These are phyloP conservation scores for Penicillium chermesinum DNA, from an alignment of 495 filamentous ascomycete species.

Conservation along the genomic window DNA sequence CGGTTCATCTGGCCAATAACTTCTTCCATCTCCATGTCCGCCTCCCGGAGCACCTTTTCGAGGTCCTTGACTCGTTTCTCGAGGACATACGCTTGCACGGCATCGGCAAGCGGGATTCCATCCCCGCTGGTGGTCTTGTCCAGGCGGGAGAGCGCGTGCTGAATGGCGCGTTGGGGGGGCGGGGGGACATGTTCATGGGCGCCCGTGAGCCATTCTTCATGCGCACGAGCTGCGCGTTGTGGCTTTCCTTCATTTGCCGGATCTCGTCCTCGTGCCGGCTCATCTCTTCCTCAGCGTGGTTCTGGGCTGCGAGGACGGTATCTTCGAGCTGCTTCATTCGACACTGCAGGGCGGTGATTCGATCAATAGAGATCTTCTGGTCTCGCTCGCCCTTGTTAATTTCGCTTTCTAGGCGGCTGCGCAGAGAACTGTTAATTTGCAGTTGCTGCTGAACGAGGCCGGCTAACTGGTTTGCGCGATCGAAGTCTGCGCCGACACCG, in stretches of 20 bases:
- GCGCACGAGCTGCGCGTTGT: conserved; percentile 71
- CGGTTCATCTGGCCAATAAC: conserved; percentile 88
- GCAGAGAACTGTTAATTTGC: conserved; percentile 65
- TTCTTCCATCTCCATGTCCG: conserved; percentile 91
- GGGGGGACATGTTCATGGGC: conserved; percentile 38
- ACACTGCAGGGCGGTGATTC: conserved; percentile 77
- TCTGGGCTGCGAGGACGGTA: conserved; percentile 74
- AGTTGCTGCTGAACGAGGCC: conserved; percentile 73
- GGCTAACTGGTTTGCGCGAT: conserved; percentile 71
- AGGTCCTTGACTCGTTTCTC: conserved; percentile 73
- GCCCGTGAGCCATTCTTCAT: conserved; percentile 54
- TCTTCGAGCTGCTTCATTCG: conserved; percentile 80
- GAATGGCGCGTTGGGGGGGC: conserved; percentile 60
- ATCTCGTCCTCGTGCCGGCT: conserved; percentile 82
- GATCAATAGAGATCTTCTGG: conserved; percentile 68
- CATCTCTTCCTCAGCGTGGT: conserved; percentile 79
- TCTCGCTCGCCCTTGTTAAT: conserved; percentile 82
- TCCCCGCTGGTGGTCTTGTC: conserved; percentile 54
- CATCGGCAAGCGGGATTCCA: conserved; percentile 54
- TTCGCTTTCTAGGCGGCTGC: conserved; percentile 76
- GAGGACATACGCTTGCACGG: conserved; percentile 63
- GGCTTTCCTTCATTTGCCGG: conserved; percentile 64
- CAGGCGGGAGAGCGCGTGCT: conserved; percentile 49
- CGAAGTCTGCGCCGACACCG: conserved; percentile 58
- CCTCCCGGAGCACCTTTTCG: conserved; percentile 72